Evolutionary conservation across 345 rosid species (phyloP).

Genomic region (Acer yangbiense): DNA sequence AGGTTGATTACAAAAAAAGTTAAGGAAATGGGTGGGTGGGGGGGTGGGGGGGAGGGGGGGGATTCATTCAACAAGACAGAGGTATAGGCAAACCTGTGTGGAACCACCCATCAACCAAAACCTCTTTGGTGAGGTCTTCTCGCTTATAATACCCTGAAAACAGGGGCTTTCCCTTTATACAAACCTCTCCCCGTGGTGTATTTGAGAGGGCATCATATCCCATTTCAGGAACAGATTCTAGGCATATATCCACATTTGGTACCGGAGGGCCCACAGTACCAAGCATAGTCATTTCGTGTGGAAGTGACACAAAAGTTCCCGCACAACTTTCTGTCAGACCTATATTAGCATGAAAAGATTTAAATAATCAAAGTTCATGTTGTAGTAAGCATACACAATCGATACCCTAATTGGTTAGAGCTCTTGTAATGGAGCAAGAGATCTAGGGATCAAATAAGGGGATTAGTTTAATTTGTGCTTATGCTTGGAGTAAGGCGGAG

Average conservation of each 20-base stretch:
- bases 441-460: neutral
- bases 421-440: neutral
- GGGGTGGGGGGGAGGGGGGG: neutral
- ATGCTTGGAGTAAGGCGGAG: neutral
- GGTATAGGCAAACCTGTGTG: slow-evolving; percentile 66
- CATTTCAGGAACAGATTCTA: slow-evolving; percentile 98
- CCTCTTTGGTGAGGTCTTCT: slow-evolving; percentile 87
- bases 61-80: slow-evolving; percentile 3
- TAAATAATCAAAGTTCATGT: slow-evolving; percentile 13
- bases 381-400: neutral
- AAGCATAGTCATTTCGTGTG: slow-evolving; percentile 74
- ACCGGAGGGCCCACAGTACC: slow-evolving; percentile 98
- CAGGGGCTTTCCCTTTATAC: slow-evolving; percentile 70
- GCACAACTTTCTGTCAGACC: slow-evolving; percentile 98
- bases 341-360: slow-evolving; percentile 25
- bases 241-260: slow-evolving; percentile 86
- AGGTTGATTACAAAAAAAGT: slow-evolving; percentile 4
- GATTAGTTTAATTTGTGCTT: neutral
- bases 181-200: slow-evolving; percentile 85
- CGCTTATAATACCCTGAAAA: slow-evolving; percentile 93
- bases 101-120: slow-evolving; percentile 88
- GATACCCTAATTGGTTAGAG: neutral
- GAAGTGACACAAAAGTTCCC: slow-evolving; percentile 88
- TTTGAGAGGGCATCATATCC: slow-evolving; percentile 86
- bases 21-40: neutral